phyloP scores from a whole-genome alignment of 1,284 basidiomycete genomes.

The Volvariella volvacea region DNA sequence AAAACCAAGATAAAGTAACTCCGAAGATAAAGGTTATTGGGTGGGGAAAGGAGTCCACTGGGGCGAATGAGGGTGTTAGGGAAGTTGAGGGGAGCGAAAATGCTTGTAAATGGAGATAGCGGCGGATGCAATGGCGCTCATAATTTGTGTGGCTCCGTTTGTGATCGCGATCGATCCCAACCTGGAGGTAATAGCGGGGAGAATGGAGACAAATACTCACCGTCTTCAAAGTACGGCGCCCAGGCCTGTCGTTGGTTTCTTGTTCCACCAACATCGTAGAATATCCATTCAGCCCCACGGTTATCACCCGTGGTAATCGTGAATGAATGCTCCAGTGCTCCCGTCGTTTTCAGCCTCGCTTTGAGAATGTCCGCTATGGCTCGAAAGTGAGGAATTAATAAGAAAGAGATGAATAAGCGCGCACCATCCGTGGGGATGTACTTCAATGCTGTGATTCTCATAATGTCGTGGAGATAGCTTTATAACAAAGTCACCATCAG shows the following conservation, averaged over 20 bases:
- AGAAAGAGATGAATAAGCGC: conserved; percentile 16
- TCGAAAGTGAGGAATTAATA: conserved; percentile 2
- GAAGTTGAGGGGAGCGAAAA: too few relatives aligned
- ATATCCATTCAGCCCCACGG: conserved; percentile 62
- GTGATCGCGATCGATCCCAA: too few relatives aligned
- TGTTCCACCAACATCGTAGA: conserved; percentile 78
- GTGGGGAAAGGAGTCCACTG: too few relatives aligned
- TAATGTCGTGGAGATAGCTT: conserved; percentile 75
- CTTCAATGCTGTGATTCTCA: conserved; percentile 69
- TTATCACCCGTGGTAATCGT: conserved; percentile 51
- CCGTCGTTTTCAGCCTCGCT: conserved; percentile 66
- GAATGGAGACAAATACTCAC: conserved; percentile 25
- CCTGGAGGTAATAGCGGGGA: background rate
- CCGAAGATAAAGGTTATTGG: too few relatives aligned
- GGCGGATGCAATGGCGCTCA: too few relatives aligned
- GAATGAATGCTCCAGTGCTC: conserved; percentile 73
- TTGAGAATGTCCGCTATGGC: conserved; percentile 63
- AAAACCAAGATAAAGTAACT: background rate
- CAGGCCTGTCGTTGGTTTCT: conserved; percentile 72
- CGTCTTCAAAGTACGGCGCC: conserved; percentile 79
- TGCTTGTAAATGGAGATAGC: too few relatives aligned
- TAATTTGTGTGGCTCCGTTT: too few relatives aligned
- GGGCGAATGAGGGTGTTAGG: too few relatives aligned
- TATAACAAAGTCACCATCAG: conserved; percentile 11
- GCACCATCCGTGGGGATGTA: conserved; percentile 75